Conservation (phyloP, 306 rosid species). For the Pterocarpus santalinus region DNA sequence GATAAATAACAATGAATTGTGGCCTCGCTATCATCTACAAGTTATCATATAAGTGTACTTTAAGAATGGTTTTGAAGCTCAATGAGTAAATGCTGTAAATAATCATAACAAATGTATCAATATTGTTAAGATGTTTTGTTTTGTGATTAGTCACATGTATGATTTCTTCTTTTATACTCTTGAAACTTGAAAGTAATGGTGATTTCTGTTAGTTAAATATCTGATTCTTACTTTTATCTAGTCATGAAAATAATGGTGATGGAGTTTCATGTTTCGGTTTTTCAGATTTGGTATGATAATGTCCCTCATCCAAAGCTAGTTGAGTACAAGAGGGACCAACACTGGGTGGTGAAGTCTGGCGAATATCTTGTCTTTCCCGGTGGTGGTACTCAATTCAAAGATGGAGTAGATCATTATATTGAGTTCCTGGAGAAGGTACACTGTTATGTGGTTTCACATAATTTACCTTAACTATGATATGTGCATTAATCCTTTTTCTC, state of each 20-base stretch:
- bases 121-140: conserved; percentile 11
- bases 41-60: conserved; percentile 1
- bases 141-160: conserved; percentile 23
- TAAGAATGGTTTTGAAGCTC: not conserved
- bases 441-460: conserved; percentile 3
- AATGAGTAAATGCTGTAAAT: not conserved
- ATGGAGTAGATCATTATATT: conserved; percentile 78
- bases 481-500: not conserved
- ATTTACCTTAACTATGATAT: not conserved
- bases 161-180: not conserved
- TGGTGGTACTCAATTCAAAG: conserved; percentile 98
- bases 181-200: conserved; percentile 4
- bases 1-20: too few relatives aligned
- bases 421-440: conserved; percentile 74
- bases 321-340: conserved; percentile 94
- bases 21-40: not conserved
- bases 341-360: conserved; percentile 85
- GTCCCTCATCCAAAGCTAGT: conserved; percentile 94
- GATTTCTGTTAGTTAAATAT: conserved; percentile 4
- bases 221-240: conserved; percentile 2
- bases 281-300: conserved; percentile 88
- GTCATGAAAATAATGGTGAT: conserved; percentile 11
- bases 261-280: conserved; percentile 34
- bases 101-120: not conserved
- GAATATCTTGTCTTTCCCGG: conserved; percentile 88